These are phyloP conservation scores for Platanthera zijinensis DNA, from an alignment of 106 monocot species.

Conservation along the genomic window DNA sequence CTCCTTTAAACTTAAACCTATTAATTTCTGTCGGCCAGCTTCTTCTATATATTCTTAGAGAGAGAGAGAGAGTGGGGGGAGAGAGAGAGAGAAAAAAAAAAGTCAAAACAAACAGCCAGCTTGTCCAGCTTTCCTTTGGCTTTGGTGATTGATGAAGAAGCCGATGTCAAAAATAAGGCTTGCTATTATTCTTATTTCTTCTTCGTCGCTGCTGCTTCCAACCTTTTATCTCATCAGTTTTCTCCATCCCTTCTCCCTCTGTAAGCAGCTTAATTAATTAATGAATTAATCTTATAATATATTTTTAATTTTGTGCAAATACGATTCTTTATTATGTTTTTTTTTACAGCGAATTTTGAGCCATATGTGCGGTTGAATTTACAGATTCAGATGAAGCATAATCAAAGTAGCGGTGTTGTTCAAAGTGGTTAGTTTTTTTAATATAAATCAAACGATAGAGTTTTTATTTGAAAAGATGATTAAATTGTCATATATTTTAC, in stretches of 20 bases:
- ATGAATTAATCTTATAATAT: too few relatives aligned
- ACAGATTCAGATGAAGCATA: background rate
- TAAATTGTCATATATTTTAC: too few relatives aligned
- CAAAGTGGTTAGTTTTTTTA: background rate
- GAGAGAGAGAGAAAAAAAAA: too few relatives aligned
- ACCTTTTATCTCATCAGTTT: background rate
- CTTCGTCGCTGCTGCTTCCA: background rate
- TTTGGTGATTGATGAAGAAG: background rate
- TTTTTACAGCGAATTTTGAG: slow-evolving; percentile 3
- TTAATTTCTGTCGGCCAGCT: background rate
- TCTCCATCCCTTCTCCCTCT: background rate
- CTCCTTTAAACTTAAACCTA: background rate
- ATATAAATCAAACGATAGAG: too few relatives aligned
- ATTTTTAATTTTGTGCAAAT: too few relatives aligned
- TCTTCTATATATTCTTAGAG: too few relatives aligned
- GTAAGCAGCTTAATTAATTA: too few relatives aligned
- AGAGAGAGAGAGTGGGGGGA: too few relatives aligned
- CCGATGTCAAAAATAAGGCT: background rate
- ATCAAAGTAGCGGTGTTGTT: background rate
- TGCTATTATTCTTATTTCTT: background rate
- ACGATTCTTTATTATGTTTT: too few relatives aligned
- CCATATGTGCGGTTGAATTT: background rate
- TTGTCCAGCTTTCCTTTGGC: background rate
- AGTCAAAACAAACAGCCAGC: too few relatives aligned
- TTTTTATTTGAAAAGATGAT: too few relatives aligned